Conservation (phyloP, 441 rosid species). For the Theobroma grandiflorum region DNA sequence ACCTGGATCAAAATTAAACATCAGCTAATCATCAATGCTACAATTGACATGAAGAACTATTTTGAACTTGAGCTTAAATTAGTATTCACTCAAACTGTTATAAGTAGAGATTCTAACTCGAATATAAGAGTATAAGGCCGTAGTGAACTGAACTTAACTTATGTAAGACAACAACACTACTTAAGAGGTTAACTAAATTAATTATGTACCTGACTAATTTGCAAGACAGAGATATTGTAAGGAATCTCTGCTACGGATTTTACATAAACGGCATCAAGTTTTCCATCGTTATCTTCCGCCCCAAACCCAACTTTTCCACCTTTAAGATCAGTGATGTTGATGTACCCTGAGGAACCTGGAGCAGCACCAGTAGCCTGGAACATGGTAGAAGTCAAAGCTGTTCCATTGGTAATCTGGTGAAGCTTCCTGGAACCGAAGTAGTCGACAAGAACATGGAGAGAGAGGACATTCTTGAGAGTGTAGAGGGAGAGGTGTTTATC, state of each 20-base stretch:
- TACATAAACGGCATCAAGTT: slow-evolving; percentile 56
- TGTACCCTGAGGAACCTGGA: slow-evolving; percentile 63
- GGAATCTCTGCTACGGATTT: slow-evolving; percentile 68
- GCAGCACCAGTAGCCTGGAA: slow-evolving; percentile 81
- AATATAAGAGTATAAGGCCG: no score
- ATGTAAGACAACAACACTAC: not conserved
- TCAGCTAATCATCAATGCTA: not conserved
- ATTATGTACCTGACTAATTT: slow-evolving; percentile 50
- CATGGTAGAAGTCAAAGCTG: slow-evolving; percentile 62
- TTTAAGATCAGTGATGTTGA: slow-evolving; percentile 69
- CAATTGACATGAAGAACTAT: not conserved
- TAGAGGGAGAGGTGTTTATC: slow-evolving; percentile 53
- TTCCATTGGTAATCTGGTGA: slow-evolving; percentile 68
- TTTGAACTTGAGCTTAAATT: not conserved
- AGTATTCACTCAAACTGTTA: no score
- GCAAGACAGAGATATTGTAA: slow-evolving; percentile 68
- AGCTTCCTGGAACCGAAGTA: slow-evolving; percentile 79
- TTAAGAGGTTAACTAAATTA: not conserved
- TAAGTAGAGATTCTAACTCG: not conserved
- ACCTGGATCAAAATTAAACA: slow-evolving; percentile 28
- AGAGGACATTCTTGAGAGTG: slow-evolving; percentile 66
- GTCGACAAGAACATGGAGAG: slow-evolving; percentile 75
- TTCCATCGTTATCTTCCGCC: slow-evolving; percentile 55
- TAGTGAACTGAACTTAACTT: not conserved
- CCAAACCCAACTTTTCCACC: slow-evolving; percentile 78